phyloP scores from a whole-genome alignment of 495 filamentous ascomycete genomes.

The Immersiella caudata region DNA sequence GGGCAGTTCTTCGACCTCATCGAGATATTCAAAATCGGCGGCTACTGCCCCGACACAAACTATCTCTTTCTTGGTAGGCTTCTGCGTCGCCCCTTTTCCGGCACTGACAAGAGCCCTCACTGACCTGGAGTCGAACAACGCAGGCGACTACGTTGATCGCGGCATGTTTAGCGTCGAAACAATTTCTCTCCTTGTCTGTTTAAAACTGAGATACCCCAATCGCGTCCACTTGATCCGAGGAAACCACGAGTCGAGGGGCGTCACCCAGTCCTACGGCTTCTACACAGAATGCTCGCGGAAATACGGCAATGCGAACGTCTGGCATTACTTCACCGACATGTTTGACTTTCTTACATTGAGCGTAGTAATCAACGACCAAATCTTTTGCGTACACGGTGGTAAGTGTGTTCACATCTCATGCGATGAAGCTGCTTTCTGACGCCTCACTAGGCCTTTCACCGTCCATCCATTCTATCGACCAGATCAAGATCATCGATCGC shows the following conservation, averaged over 20 bases:
- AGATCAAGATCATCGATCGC: slow-evolving; percentile 99
- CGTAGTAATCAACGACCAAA: slow-evolving; percentile 97
- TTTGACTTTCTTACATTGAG: slow-evolving; percentile 96
- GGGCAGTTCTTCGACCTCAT: slow-evolving; percentile 98
- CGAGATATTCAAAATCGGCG: slow-evolving; percentile 98
- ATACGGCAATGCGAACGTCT: slow-evolving; percentile 97
- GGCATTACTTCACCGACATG: slow-evolving; percentile 99
- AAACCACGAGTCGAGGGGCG: slow-evolving; percentile 95
- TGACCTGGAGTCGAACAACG: background rate
- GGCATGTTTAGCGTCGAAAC: slow-evolving; percentile 97
- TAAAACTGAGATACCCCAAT: slow-evolving; percentile 90
- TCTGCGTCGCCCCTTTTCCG: background rate
- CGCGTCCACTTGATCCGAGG: slow-evolving; percentile 92
- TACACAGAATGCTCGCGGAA: slow-evolving; percentile 98
- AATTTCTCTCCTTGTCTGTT: slow-evolving; percentile 90
- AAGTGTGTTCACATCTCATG: slow-evolving; percentile 18
- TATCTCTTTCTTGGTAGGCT: slow-evolving; percentile 89
- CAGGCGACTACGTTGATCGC: slow-evolving; percentile 96
- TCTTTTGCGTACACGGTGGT: slow-evolving; percentile 97
- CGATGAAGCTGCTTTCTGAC: background rate
- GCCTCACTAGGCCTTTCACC: slow-evolving; percentile 72
- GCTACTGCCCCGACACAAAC: slow-evolving; percentile 94
- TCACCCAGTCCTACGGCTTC: slow-evolving; percentile 98
- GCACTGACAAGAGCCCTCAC: background rate
- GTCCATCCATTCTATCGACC: slow-evolving; percentile 96